Conservation (phyloP, 164 flowering plant species). For the Houttuynia cordata region DNA sequence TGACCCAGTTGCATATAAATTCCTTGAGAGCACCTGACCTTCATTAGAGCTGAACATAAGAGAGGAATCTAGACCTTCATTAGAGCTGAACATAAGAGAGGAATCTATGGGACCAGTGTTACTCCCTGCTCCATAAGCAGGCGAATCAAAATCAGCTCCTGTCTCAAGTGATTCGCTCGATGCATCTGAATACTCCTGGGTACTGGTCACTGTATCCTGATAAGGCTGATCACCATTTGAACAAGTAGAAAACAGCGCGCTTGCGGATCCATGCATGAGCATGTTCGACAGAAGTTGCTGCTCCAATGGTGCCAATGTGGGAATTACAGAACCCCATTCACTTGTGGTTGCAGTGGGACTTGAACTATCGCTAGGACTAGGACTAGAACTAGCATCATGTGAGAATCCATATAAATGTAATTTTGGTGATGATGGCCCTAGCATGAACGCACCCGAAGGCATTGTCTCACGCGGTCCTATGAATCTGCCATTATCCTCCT, state of each 20-base stretch:
- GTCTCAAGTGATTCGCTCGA: slow-evolving; percentile 18
- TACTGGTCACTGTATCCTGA: slow-evolving; percentile 13
- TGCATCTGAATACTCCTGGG: slow-evolving; percentile 25
- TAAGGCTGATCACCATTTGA: slow-evolving; percentile 1
- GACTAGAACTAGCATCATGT: slow-evolving; percentile 10
- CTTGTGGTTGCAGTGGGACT: slow-evolving; percentile 14
- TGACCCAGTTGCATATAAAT: slow-evolving; percentile 11
- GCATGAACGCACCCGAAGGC: no score
- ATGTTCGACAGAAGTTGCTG: slow-evolving; percentile 19
- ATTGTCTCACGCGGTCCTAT: not conserved
- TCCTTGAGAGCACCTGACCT: slow-evolving; percentile 7
- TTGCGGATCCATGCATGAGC: slow-evolving; percentile 10
- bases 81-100: no score
- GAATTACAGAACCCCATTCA: slow-evolving; percentile 21
- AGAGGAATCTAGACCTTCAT: not conserved
- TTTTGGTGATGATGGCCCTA: slow-evolving; percentile 7
- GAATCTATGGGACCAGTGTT: no score
- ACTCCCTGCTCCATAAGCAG: no score
- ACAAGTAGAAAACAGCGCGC: slow-evolving; percentile 3
- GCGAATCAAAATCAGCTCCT: not conserved
- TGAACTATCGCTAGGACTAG: slow-evolving; percentile 5
- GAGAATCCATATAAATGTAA: slow-evolving; percentile 10
- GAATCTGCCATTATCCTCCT: slow-evolving; percentile 14
- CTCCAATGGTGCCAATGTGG: slow-evolving; percentile 23
- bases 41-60: not conserved